Base-by-base conservation (phyloP, 2,329 filamentous ascomycete species). In the Cladophialophora bantiana region DNA sequence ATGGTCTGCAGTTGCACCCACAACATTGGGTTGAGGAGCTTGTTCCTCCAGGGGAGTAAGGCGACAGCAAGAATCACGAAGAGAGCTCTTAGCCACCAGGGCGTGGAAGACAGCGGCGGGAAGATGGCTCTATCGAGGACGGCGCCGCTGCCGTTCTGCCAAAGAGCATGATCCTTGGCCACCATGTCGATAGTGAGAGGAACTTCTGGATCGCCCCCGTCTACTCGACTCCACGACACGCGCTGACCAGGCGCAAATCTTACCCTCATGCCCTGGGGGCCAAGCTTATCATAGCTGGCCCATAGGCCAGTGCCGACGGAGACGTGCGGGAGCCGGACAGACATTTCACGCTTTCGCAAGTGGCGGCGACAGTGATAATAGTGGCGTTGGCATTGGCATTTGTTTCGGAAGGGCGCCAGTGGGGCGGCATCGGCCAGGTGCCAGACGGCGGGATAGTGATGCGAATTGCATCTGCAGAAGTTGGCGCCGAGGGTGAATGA, bases 1-100 rank as follows among this genome's bases (percentile, higher is more conserved):
- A 42, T 42, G 40, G 40, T n/a, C 40, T 42, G 40, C n/a, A 42
- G 40, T n/a, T 42, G 40, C 40, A 42, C n/a, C 40, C 40, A 42
- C 40, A 42, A 42, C 40, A 42, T 42, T n/a, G 2, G 10, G 40
- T 42, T n/a, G 40, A 42, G 40, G 40, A 42, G 40, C 40, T n/a
- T 42, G 12, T 2, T n/a, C 40, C 40, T 42, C 40, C 40, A 42
- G 40, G 40, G 10, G 12, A 4, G 3, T 12, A 42, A n/a, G 2
- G 4, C 40, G n/a, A 42, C 40, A n/a, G 40, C 40, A 12, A 42
- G 40, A 42, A 4, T 42, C 40, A 4, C 40, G n/a, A 42, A 42
- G 2, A 42, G n/a, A 42, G 40, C 40, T 42, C 40, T 42, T n/a
- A 42, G 3, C 40, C 40, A 42, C 40, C 10, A 42, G 40, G 40